phyloP scores from a whole-genome alignment of 257 asterid species.

The Solanum pennellii region DNA sequence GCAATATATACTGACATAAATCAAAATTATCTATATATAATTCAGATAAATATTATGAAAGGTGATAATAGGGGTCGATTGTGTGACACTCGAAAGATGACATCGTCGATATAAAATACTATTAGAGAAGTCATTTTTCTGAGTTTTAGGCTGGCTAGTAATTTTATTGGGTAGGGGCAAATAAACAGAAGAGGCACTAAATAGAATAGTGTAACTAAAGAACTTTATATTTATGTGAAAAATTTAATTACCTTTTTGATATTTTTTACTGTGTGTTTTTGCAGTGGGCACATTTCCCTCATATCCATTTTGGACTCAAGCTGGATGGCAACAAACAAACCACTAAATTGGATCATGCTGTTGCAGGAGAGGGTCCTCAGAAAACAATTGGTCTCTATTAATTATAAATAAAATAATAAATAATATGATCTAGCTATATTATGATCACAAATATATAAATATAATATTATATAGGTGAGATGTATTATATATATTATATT shows the following conservation, averaged over 20 bases:
- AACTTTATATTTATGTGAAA: neutral
- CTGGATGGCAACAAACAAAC: constrained; percentile 65
- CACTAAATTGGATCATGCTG: constrained; percentile 52
- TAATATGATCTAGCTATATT: neutral
- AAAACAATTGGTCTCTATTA: constrained; percentile 42
- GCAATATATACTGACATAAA: neutral
- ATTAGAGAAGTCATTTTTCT: neutral
- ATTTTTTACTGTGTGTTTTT: neutral
- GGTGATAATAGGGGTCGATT: too few species aligned
- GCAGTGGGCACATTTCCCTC: constrained; percentile 99
- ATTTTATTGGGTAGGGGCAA: neutral
- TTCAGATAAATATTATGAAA: neutral
- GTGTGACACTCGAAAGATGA: too few species aligned
- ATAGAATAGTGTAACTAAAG: neutral
- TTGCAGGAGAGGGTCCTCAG: constrained; percentile 39
- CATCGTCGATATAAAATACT: neutral
- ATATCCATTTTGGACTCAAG: constrained; percentile 76
- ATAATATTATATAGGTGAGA: neutral
- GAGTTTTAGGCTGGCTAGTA: neutral
- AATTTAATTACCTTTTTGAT: neutral
- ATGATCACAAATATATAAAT: neutral
- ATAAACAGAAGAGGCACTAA: neutral
- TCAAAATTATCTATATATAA: neutral
- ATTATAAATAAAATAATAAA: neutral
- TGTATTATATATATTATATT: neutral